phyloP scores from a whole-genome alignment of 768 basidiomycete species.

The Fomitopsis pulvina region DNA sequence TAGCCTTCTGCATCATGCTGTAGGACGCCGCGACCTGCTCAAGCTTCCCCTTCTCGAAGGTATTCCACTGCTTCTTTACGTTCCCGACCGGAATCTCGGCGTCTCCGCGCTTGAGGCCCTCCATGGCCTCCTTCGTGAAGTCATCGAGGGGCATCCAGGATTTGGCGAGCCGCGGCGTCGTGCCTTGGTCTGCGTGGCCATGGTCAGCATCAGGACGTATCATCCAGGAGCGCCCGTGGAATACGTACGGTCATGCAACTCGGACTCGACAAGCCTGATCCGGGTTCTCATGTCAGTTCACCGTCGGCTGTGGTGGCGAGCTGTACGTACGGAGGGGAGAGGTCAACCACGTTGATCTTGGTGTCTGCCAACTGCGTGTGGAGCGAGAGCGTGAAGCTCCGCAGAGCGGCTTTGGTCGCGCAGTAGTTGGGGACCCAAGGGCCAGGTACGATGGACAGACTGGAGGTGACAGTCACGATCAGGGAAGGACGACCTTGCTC shows the following conservation, averaged over 20 bases:
- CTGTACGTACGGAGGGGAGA: slow-evolving; percentile 47
- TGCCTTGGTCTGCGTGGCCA: slow-evolving; percentile 40
- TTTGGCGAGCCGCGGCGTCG: slow-evolving; percentile 38
- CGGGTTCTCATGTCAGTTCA: neutral
- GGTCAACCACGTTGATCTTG: slow-evolving; percentile 48
- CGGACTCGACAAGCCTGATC: slow-evolving; percentile 50
- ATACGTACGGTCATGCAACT: slow-evolving; percentile 49
- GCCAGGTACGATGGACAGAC: slow-evolving; percentile 39
- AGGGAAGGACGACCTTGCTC: slow-evolving; percentile 39
- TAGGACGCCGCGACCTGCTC: too few species aligned
- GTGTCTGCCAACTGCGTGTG: slow-evolving; percentile 39
- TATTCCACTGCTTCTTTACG: too few species aligned
- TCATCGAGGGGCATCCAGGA: slow-evolving; percentile 49
- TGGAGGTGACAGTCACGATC: slow-evolving; percentile 47
- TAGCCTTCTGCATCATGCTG: too few species aligned
- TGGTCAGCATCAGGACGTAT: neutral
- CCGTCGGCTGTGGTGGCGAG: neutral
- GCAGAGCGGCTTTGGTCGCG: slow-evolving; percentile 53
- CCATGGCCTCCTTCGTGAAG: slow-evolving; percentile 35
- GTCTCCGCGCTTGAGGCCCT: slow-evolving; percentile 31
- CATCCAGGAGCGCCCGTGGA: neutral
- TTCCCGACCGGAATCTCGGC: too few species aligned
- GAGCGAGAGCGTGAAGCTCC: slow-evolving; percentile 43
- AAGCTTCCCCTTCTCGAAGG: too few species aligned
- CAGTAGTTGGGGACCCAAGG: slow-evolving; percentile 42